Evolutionary conservation across 148 eudicot species (phyloP).

Genomic region (Rhododendron williamsianum): DNA sequence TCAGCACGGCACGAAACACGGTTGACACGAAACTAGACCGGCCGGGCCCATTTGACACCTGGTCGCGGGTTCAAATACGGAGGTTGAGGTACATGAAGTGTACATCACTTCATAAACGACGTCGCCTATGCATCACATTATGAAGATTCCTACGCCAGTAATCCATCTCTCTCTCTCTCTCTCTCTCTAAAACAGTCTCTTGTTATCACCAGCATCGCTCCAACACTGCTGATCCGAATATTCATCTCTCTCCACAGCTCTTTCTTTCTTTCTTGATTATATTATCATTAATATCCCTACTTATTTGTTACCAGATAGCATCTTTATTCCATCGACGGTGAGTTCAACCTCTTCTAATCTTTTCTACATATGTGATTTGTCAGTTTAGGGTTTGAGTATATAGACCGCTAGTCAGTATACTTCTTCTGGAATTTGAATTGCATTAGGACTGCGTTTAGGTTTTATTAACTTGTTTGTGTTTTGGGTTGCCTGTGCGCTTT

Average conservation of each 20-base stretch:
- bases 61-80: too few species aligned
- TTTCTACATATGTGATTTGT: neutral
- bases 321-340: conserved; percentile 12
- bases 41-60: too few species aligned
- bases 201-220: conserved; percentile 13
- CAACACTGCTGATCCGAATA: conserved; percentile 30
- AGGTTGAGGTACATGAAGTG: too few species aligned
- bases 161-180: neutral
- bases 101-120: too few species aligned
- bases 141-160: too few species aligned
- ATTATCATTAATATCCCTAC: neutral
- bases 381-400: neutral
- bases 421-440: conserved; percentile 8
- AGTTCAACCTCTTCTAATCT: conserved; percentile 2
- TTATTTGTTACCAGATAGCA: neutral
- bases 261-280: neutral
- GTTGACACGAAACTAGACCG: too few species aligned
- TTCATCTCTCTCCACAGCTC: conserved; percentile 7
- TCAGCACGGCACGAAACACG: too few species aligned
- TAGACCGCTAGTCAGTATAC: neutral
- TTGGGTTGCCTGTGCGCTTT: neutral
- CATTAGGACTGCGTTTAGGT: neutral
- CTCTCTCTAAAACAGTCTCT: conserved; percentile 19
- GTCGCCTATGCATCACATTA: too few species aligned
- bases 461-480: neutral